A percentile compares a stretch with the other conserved stretches of the same genome.
These are phyloP conservation scores for Cucurbita maxima DNA, from an alignment of 306 rosid species.

Conservation along the genomic window DNA sequence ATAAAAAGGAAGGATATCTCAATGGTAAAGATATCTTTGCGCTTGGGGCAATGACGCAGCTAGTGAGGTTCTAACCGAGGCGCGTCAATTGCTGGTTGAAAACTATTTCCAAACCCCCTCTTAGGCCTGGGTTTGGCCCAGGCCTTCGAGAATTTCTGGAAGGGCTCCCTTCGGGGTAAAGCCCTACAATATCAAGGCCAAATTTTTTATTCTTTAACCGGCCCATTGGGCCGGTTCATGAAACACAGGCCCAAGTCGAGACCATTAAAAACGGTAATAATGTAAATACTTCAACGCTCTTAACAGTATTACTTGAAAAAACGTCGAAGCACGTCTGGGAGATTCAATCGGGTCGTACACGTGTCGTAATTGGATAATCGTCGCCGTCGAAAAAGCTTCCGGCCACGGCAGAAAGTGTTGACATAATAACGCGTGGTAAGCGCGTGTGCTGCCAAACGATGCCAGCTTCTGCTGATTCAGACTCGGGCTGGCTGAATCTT, in stretches of 20 bases:
- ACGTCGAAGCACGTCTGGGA: not conserved
- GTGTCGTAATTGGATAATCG: not conserved
- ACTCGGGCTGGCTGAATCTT: conserved; percentile 13
- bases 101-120: conserved; percentile 12
- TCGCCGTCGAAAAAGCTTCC: not conserved
- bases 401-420: not conserved
- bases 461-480: conserved; percentile 18
- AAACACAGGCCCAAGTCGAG: accelerated
- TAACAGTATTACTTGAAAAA: too few species aligned
- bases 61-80: conserved; percentile 8
- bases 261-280: too few species aligned
- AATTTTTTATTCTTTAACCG: too few species aligned
- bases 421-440: conserved; percentile 5
- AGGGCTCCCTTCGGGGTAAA: conserved; percentile 4
- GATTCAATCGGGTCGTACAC: not conserved
- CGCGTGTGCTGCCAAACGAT: conserved; percentile 9
- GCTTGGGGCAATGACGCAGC: conserved; percentile 9
- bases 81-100: conserved; percentile 11
- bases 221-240: not conserved
- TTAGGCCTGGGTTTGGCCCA: conserved; percentile 1
- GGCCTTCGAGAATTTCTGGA: conserved; percentile 8
- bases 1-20: not conserved
- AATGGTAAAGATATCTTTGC: accelerated
- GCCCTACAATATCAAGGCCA: not conserved
- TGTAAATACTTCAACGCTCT: too few species aligned